A percentile compares a stretch with the other conserved stretches of the same genome.
phyloP scores from a whole-genome alignment of 257 asterid genomes.

The Rhazya stricta region DNA sequence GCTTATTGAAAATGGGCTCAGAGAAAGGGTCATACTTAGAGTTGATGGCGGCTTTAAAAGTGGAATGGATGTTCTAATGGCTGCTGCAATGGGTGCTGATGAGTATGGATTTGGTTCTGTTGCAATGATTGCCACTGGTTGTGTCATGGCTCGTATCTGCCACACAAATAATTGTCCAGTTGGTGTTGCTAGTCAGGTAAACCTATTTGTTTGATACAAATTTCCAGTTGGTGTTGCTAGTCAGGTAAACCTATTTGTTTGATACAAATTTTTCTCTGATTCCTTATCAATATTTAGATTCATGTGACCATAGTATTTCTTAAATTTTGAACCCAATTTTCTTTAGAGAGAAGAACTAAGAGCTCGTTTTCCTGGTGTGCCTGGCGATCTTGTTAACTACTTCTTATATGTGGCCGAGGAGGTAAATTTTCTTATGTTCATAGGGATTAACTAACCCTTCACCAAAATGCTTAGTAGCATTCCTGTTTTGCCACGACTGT shows the following conservation, averaged over 20 bases:
- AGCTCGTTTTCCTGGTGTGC: slow-evolving; percentile 99
- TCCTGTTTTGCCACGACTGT: not conserved
- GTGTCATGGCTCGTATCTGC: slow-evolving; percentile 99
- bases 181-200: slow-evolving; percentile 99
- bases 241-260: slow-evolving; percentile 49
- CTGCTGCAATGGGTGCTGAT: slow-evolving; percentile 98
- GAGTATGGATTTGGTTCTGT: slow-evolving; percentile 98
- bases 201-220: not conserved
- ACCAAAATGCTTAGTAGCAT: not conserved
- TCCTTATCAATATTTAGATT: not conserved
- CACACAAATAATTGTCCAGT: slow-evolving; percentile 99
- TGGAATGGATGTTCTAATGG: slow-evolving; percentile 92
- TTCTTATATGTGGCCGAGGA: slow-evolving; percentile 95
- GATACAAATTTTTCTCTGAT: not conserved
- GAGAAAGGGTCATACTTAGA: slow-evolving; percentile 98
- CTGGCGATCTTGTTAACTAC: slow-evolving; percentile 93
- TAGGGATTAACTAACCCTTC: not conserved
- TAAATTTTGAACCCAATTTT: not conserved
- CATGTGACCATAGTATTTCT: not conserved
- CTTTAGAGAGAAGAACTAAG: slow-evolving; percentile 91
- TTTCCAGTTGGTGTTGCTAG: slow-evolving; percentile 98
- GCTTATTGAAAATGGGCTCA: slow-evolving; percentile 79
- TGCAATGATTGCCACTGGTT: slow-evolving; percentile 99
- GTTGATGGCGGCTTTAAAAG: slow-evolving; percentile 99
- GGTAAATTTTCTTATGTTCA: slow-evolving; percentile 32